Conservation (phyloP, 1,284 basidiomycete species). For the Ceratobasidium sp. region DNA sequence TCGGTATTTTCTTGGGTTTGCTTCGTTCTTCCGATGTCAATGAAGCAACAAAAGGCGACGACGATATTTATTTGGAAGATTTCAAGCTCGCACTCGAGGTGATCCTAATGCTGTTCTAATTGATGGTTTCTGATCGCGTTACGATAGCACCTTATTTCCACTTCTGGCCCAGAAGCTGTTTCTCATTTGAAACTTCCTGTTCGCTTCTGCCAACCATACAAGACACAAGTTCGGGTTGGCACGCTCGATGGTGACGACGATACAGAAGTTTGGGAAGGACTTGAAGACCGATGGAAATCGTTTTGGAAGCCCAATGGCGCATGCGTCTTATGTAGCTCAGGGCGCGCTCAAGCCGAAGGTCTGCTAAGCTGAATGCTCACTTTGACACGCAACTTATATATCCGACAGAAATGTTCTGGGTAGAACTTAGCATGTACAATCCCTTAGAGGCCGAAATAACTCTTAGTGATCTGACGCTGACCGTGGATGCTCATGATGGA, state of each 20-base stretch:
- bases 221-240: constrained; percentile 62
- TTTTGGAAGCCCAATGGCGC: constrained; percentile 64
- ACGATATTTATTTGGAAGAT: constrained; percentile 76
- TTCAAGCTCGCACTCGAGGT: constrained; percentile 79
- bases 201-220: constrained; percentile 61
- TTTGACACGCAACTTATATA: constrained; percentile 17
- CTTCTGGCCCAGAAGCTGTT: constrained; percentile 54
- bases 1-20: constrained; percentile 69
- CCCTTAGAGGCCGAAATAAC: constrained; percentile 73
- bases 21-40: constrained; percentile 51
- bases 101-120: constrained; percentile 42
- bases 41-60: constrained; percentile 56
- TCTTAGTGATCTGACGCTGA: constrained; percentile 65
- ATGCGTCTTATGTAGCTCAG: constrained; percentile 56
- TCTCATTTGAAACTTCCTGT: constrained; percentile 53
- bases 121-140: constrained; percentile 36
- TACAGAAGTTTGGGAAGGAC: constrained; percentile 58
- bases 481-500: constrained; percentile 54
- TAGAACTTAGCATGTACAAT: constrained; percentile 72
- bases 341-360: constrained; percentile 71
- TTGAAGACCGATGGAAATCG: constrained; percentile 67
- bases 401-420: constrained; percentile 71
- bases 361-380: constrained; percentile 40
- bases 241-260: constrained; percentile 26
- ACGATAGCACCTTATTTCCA: constrained; percentile 68